Evolutionary conservation across 305 asterid genomes (phyloP), one percentile per base, ranked within the genome.

Genomic region (Fraxinus velutina): DNA sequence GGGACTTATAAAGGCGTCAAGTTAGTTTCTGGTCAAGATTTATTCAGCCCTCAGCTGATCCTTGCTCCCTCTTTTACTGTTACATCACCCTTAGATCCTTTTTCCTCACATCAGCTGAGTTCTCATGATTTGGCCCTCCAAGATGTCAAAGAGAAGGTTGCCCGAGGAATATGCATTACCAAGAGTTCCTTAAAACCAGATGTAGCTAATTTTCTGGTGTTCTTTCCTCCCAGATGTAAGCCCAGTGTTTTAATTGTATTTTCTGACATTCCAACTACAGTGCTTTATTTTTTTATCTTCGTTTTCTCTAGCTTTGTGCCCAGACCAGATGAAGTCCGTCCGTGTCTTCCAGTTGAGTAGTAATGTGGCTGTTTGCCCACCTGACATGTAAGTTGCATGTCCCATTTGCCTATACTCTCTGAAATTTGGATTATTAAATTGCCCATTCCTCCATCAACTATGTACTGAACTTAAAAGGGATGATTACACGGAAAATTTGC

Each of bases 11-110:
- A 87, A 87, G 99, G 99, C 72, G 90, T 95, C 77, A 90, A 89
- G 86, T 88, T 95, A 90, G 91, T 73, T 84, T 92, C 97, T 81
- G 99, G 98, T 82, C 99, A 93, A 89, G 97, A 92, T 85, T 83
- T 95, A 85, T 86, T 89, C 90, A 89, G 99, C 91, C 86, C 91
- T 80, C 86, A 90, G 81, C 90, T 95, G 85, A 88, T 94, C 79
- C 86, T 94, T 83, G 93, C 92, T 85, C 95, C 99, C 39, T 90
- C 96, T 64, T 88, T 88, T 80, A 79, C 80, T 19, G 82, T 86
- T 75, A 86, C 90, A 81, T 87, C 90, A 60, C 86, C 82, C 71
- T 72, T 57, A 42, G 85, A 82, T 88, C 84, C 86, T 64, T 74
- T 77, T 85, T 78, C 84, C 79, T 83, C 83, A 70, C 85, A 82